Evolutionary conservation across 495 filamentous ascomycete species (phyloP).

Genomic region (Penicillium alfredii): DNA sequence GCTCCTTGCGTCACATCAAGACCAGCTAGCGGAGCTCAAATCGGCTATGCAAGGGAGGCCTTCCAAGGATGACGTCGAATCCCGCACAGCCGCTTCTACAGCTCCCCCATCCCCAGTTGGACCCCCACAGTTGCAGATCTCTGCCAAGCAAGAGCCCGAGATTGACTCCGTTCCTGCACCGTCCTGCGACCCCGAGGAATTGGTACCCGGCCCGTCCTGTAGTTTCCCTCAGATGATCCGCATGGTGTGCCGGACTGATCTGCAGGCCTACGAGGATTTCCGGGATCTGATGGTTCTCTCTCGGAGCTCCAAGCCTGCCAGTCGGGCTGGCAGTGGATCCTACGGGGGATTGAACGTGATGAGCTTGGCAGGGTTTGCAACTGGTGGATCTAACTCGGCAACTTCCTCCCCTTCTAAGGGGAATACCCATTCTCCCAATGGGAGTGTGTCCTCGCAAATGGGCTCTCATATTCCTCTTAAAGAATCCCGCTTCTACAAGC

Average conservation of each 20-base stretch:
- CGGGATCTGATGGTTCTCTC: constrained; percentile 65
- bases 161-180: constrained; percentile 9
- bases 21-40: constrained; percentile 89
- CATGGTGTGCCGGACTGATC: constrained; percentile 75
- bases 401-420: constrained; percentile 39
- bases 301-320: constrained; percentile 51
- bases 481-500: constrained; percentile 91
- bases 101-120: constrained; percentile 62
- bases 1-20: constrained; percentile 83
- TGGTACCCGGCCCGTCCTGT: constrained; percentile 73
- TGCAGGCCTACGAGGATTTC: constrained; percentile 80
- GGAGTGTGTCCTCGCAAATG: constrained; percentile 32
- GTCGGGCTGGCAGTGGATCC: constrained; percentile 62
- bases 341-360: constrained; percentile 59
- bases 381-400: constrained; percentile 41
- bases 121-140: constrained; percentile 13
- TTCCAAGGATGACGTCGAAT: constrained; percentile 62
- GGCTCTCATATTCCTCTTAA: constrained; percentile 57
- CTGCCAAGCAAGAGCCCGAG: constrained; percentile 20
- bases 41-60: constrained; percentile 82
- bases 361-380: constrained; percentile 49
- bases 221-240: constrained; percentile 78
- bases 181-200: constrained; percentile 41
- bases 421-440: constrained; percentile 34
- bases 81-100: constrained; percentile 51